Percentiles rank a stretch among this genome's conserved stretches.
These are phyloP conservation scores for Pseudotsuga menziesii DNA, from an alignment of 75 land plant genomes.

Conservation along the genomic window DNA sequence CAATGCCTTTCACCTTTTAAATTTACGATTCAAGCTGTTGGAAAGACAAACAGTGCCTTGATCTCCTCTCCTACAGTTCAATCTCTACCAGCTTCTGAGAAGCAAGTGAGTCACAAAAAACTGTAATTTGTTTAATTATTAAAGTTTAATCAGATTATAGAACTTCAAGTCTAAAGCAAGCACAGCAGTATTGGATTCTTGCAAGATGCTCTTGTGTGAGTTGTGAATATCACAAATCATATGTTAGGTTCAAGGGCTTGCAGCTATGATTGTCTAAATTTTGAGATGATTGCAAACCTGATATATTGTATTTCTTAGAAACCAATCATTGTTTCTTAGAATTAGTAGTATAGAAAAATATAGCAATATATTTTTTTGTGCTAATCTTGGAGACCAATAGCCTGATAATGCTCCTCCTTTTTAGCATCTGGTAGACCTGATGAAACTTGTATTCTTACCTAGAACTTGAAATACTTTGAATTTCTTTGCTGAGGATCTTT, in stretches of 20 bases:
- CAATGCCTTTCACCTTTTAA: conserved; percentile 2
- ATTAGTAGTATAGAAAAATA: conserved; percentile 1
- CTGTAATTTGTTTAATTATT: not conserved
- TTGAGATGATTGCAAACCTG: conserved; percentile 22
- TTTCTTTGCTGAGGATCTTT: not conserved
- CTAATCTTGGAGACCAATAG: not conserved
- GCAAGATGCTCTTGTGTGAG: conserved; percentile 20
- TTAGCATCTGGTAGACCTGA: no score
- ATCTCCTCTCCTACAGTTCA: conserved; percentile 8
- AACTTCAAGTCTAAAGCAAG: conserved; percentile 5
- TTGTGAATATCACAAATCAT: conserved; percentile 29
- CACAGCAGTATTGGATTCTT: conserved; percentile 2
- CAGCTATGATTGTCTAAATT: conserved; percentile 35
- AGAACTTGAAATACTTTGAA: no score
- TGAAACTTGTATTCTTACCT: no score
- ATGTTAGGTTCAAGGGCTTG: conserved; percentile 25
- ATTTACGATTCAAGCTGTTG: conserved; percentile 4
- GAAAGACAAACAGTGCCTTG: not conserved
- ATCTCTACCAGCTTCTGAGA: not conserved
- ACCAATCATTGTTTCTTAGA: conserved; percentile 6
- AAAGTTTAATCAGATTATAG: not conserved
- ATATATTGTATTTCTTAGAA: not conserved
- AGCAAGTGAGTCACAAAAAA: conserved; percentile 9
- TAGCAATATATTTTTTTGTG: not conserved
- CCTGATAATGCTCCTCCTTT: no score